Conservation (phyloP, 139 green algal species). For the Ettlia oleoabundans region DNA sequence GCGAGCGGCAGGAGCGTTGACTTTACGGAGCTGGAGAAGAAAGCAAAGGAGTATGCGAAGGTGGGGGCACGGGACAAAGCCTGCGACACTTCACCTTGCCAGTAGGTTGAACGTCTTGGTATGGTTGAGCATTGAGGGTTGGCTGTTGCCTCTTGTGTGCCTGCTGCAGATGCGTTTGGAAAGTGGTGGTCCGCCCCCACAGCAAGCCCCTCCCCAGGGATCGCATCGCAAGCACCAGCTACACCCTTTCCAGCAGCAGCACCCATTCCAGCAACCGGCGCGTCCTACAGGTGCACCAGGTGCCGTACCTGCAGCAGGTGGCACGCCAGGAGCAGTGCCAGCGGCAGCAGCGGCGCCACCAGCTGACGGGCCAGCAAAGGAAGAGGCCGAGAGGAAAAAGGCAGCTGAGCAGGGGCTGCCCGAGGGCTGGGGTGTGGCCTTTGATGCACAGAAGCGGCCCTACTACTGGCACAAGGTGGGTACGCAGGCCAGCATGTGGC, state of each 20-base stretch:
- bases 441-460: conserved; percentile 60
- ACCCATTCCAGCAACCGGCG: not conserved
- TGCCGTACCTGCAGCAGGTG: no score
- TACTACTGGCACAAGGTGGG: conserved; percentile 68
- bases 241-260: not conserved
- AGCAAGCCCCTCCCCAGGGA: conserved; percentile 8
- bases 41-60: conserved; percentile 69
- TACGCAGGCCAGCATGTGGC: no score
- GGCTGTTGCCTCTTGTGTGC: not conserved
- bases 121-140: no score
- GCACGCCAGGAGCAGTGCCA: not conserved
- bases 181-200: not conserved
- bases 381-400: conserved; percentile 3
- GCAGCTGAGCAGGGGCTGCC: conserved; percentile 53
- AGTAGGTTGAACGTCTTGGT: no score
- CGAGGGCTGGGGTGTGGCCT: conserved; percentile 70
- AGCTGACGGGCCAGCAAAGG: not conserved
- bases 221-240: not conserved
- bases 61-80: conserved; percentile 6
- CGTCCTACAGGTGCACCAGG: not conserved
- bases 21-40: conserved; percentile 63
- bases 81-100: not conserved
- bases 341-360: not conserved
- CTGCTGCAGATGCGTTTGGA: conserved; percentile 29
- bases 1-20: conserved; percentile 68